Base-by-base conservation (phyloP, 257 asterid genomes). In the Mitragyna speciosa region DNA sequence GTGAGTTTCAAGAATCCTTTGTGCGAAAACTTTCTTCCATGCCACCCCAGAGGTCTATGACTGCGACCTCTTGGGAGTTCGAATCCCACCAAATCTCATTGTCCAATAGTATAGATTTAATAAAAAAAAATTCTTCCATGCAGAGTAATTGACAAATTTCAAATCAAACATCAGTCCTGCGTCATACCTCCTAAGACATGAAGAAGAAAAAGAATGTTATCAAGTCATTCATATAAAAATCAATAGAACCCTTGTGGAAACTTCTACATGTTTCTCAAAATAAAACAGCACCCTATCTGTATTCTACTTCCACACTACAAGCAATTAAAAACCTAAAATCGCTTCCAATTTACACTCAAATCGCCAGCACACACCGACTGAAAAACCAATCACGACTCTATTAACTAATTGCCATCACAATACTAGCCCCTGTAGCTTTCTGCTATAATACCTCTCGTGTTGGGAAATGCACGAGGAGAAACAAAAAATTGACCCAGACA, bases 401-500 rank as follows among this genome's bases (percentile, higher is more conserved):
- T 69, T 36, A 68, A 77, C 85, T 80, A 78, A 81, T 83, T 66
- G 78, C 86, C 91, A 76, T 64, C 82, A 88, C 84, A 78, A 91
- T 85, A 80, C 71, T 41, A 67, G 68, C 56, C 89, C 88, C 79
- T 70, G 61, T 14, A 77, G 85, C 80, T 82, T 72, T 59, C 83
- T 71, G 26, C 77, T 67, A 72, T 58, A 81, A 85, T 78, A 83
- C 86, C 93, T 79, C 91, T 84, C 84, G 71, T 64, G 83, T 81
- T 82, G 86, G 48, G 78, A 70, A 84, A 87, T 83, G 86, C 81
- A 78, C 72, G 88, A 83, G 87, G 83, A 80, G 59, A 65, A 78
- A 79, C 86, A 89, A 85, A 83, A 80, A 90, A 84, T 77, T 66
- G 83, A 78, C 89, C 75, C 85, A 72, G 92, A 83, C 91, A 90